Evolutionary conservation across 495 filamentous ascomycete species (phyloP).

Genomic region (Apiosordaria backusii): DNA sequence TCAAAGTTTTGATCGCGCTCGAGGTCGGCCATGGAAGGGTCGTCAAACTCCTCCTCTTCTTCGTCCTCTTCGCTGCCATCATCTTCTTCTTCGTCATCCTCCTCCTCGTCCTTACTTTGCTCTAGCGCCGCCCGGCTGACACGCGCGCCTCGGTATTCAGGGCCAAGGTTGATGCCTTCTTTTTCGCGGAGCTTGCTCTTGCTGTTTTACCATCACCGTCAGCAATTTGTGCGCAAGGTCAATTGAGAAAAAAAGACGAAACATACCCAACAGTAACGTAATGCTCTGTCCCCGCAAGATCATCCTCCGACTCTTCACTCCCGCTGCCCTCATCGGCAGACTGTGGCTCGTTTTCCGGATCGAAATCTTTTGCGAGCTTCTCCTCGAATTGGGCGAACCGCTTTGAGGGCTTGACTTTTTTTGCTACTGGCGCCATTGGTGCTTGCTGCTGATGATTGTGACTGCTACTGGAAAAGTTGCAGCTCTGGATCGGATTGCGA

Average conservation of each 20-base stretch:
- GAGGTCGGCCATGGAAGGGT: neutral
- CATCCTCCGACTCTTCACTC: conserved; percentile 52
- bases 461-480: conserved; percentile 2
- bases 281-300: conserved; percentile 67
- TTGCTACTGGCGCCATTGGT: conserved; percentile 32
- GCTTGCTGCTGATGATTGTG: neutral
- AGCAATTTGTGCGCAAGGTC: neutral
- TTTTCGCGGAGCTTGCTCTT: conserved; percentile 82
- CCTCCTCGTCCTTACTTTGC: conserved; percentile 23
- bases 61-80: neutral
- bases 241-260: neutral
- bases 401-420: conserved; percentile 34
- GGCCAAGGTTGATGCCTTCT: conserved; percentile 62
- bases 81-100: neutral
- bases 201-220: conserved; percentile 38
- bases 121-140: conserved; percentile 71
- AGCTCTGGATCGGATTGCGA: neutral
- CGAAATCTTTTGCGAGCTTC: conserved; percentile 60
- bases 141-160: conserved; percentile 74
- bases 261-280: conserved; percentile 75
- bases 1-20: conserved; percentile 1
- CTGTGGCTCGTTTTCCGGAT: conserved; percentile 73
- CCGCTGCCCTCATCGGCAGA: conserved; percentile 49
- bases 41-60: neutral
- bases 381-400: conserved; percentile 43